Evolutionary conservation across 192 early-diverging fungal species (phyloP).

Genomic region (Coemansia sp.): DNA sequence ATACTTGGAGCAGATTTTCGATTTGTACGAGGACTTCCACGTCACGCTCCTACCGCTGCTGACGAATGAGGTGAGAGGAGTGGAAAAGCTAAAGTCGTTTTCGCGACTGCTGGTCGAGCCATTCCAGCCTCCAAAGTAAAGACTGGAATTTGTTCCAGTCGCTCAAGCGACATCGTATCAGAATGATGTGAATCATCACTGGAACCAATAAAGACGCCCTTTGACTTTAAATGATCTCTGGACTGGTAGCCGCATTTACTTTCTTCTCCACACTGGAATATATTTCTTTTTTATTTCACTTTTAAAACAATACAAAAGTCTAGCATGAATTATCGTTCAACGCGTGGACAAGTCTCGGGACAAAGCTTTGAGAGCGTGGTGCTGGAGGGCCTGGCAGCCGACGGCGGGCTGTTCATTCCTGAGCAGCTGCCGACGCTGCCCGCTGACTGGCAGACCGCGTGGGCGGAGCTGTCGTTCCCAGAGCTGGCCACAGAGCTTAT

Average conservation of each 20-base stretch:
- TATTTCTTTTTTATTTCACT: neutral
- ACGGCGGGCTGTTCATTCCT: conserved; percentile 96
- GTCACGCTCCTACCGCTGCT: conserved; percentile 91
- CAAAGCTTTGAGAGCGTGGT: conserved; percentile 90
- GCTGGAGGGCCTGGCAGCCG: conserved; percentile 83
- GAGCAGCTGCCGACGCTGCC: conserved; percentile 74
- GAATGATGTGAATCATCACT: conserved; percentile 1
- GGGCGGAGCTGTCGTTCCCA: conserved; percentile 72
- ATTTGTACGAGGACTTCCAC: conserved; percentile 99
- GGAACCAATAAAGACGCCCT: neutral
- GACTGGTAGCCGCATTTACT: neutral
- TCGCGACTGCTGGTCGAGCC: conserved; percentile 89
- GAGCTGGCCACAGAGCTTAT: conserved; percentile 85
- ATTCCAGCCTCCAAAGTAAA: conserved; percentile 56
- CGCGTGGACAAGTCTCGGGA: conserved; percentile 70
- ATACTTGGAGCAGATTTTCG: conserved; percentile 97
- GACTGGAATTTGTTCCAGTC: neutral
- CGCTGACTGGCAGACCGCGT: conserved; percentile 66
- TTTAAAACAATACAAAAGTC: neutral
- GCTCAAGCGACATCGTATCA: neutral
- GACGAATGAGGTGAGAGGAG: conserved; percentile 95
- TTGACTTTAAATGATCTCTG: neutral
- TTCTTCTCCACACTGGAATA: neutral
- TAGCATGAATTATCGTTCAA: conserved; percentile 88
- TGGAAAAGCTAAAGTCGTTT: conserved; percentile 88